Base-by-base conservation (phyloP, 2,329 filamentous ascomycete species). In the Clarireedia paspali region DNA sequence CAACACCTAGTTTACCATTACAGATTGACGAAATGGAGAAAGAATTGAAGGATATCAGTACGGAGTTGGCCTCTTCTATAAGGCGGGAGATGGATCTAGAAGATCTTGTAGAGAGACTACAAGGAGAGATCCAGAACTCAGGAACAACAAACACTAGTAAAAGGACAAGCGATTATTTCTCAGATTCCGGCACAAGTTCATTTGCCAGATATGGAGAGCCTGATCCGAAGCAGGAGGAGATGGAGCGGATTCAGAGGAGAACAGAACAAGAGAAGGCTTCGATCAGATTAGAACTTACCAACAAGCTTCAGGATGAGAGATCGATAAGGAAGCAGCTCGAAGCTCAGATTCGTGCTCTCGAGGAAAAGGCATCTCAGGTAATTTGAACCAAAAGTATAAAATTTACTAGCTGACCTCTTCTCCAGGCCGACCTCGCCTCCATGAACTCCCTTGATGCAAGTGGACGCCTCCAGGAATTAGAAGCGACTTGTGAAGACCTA, bases 131-230 rank as follows among this genome's bases (percentile, higher is more conserved):
- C 60, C 79, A 77, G 70, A 78, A 83, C 71, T 46, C 67, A 78
- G 66, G 73, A 77, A 70, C 57, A 77, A 70, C 57, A 14, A 68
- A 75, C 63, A 65, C 79, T 27, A 84, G 60, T 60, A 87, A 88
- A 69, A 82, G 92, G 59, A 95, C 89, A 9, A 97, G 94, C 73
- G 94, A 99, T 73, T 97, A 99, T 74, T 99, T 94, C 70, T 99
- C 94, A 2, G 94, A 99, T 70, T 96, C 91, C 5, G 94, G 94
- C 34, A 87, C 89, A 57, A 92, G 90, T 70, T 92, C 90, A 1
- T 80, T 89, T 53, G 88, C 46, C 10, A 90, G 66, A 54, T 87
- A 85, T 66, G 75, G 80, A 59, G 86, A 89, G 47, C 75, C 75
- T 58, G 83, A 85, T 57, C 76, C 81, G 45, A 77, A 75, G 34